phyloP scores from a whole-genome alignment of 495 filamentous ascomycete genomes.

The Lophiostoma macrostomum region DNA sequence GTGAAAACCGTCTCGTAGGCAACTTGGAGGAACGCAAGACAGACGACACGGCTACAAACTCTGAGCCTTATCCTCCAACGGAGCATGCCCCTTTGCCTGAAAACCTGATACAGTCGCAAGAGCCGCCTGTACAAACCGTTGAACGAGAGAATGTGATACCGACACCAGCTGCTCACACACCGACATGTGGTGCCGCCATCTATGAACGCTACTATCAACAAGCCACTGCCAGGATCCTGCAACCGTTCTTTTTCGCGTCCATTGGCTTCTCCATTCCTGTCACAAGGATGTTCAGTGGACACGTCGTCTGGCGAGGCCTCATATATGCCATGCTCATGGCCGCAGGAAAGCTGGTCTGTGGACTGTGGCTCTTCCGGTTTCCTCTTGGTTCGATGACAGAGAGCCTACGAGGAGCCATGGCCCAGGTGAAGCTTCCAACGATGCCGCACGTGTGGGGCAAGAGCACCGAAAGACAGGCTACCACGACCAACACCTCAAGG shows the following conservation, averaged over 20 bases:
- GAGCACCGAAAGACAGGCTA: background rate
- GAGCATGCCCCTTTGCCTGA: no score
- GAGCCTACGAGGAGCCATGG: background rate
- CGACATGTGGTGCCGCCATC: conserved; percentile 39
- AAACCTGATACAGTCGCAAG: no score
- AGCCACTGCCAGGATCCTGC: conserved; percentile 54
- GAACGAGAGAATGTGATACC: no score
- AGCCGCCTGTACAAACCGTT: no score
- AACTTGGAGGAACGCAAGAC: background rate
- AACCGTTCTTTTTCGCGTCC: conserved; percentile 77
- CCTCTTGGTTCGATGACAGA: conserved; percentile 9
- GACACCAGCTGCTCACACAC: background rate
- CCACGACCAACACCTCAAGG: conserved; percentile 1
- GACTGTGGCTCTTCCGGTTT: conserved; percentile 61
- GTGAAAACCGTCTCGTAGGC: background rate
- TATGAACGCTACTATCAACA: conserved; percentile 58
- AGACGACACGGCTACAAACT: background rate
- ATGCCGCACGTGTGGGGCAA: conserved; percentile 30
- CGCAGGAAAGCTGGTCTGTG: conserved; percentile 61
- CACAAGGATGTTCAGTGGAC: conserved; percentile 60
- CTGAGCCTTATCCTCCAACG: background rate
- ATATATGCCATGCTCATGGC: conserved; percentile 70
- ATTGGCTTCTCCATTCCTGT: conserved; percentile 81
- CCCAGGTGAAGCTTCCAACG: conserved; percentile 8
- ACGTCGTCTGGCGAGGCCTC: conserved; percentile 67